Conservation (phyloP, 2,329 filamentous ascomycete genomes). For the Pseudocercospora ulei region DNA sequence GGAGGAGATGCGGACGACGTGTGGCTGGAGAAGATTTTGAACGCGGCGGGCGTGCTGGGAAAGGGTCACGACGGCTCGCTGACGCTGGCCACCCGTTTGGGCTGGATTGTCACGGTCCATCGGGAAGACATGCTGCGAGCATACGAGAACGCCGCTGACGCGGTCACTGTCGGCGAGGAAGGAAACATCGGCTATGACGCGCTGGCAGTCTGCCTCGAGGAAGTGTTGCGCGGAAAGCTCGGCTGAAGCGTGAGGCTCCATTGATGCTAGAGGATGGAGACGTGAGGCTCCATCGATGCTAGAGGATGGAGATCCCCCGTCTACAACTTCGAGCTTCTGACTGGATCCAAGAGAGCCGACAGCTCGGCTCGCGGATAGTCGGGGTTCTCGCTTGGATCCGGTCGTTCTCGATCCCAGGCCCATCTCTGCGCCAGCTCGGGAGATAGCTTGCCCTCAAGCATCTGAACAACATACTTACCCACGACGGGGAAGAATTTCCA, state of each 20-base stretch:
- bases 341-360: constrained; percentile 42
- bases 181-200: constrained; percentile 32
- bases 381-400: constrained; percentile 45
- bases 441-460: constrained; percentile 36
- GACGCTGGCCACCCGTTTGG: constrained; percentile 38
- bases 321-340: constrained; percentile 14
- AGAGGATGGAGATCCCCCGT: no score
- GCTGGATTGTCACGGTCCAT: constrained; percentile 39
- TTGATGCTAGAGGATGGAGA: no score
- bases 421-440: constrained; percentile 42
- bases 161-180: constrained; percentile 30
- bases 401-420: constrained; percentile 53
- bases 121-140: constrained; percentile 35
- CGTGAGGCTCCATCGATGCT: no score
- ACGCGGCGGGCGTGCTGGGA: constrained; percentile 35
- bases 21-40: constrained; percentile 40
- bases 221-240: background rate
- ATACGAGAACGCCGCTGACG: constrained; percentile 34
- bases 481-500: constrained; percentile 36
- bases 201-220: constrained; percentile 25
- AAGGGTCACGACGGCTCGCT: constrained; percentile 24
- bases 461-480: constrained; percentile 33
- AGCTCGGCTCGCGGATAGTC: constrained; percentile 52
- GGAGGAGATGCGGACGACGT: constrained; percentile 36
- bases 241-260: no score